A percentile compares a stretch with the other conserved stretches of the same genome.
phyloP scores from a whole-genome alignment of 1,139 yeast species.

The Debaryomyces psychrophilus region DNA sequence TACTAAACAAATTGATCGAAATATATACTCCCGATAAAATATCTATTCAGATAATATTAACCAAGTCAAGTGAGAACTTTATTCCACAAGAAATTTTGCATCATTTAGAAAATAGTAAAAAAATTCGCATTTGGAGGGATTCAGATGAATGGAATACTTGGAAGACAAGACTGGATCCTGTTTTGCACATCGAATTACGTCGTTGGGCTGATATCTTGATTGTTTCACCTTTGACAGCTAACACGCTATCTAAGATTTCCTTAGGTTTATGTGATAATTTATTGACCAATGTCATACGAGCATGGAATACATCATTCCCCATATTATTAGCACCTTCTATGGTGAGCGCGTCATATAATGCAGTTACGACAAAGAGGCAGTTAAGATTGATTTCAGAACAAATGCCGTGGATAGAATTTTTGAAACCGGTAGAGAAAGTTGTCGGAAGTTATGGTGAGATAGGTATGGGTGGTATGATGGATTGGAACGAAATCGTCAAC shows the following conservation, averaged over 20 bases:
- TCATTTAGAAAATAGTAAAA: slow-evolving; percentile 38
- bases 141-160: slow-evolving; percentile 91
- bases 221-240: slow-evolving; percentile 89
- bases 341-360: slow-evolving; percentile 89
- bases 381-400: slow-evolving; percentile 74
- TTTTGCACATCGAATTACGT: slow-evolving; percentile 86
- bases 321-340: slow-evolving; percentile 89
- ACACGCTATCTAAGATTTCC: slow-evolving; percentile 86
- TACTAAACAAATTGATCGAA: slow-evolving; percentile 75
- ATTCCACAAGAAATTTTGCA: slow-evolving; percentile 59
- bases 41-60: slow-evolving; percentile 78
- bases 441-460: slow-evolving; percentile 93
- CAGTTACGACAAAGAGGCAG: slow-evolving; percentile 84
- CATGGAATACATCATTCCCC: slow-evolving; percentile 91
- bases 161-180: slow-evolving; percentile 86
- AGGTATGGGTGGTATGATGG: slow-evolving; percentile 94
- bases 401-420: slow-evolving; percentile 88
- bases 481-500: slow-evolving; percentile 87
- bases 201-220: slow-evolving; percentile 94
- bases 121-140: slow-evolving; percentile 81
- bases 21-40: slow-evolving; percentile 75
- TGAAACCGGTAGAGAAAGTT: slow-evolving; percentile 91
- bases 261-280: slow-evolving; percentile 88
- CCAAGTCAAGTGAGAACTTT: slow-evolving; percentile 82
- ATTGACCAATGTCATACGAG: slow-evolving; percentile 83